Evolutionary conservation across 371 early-diverging fungal genomes (phyloP).

Genomic region (Haplosporangium sp.): DNA sequence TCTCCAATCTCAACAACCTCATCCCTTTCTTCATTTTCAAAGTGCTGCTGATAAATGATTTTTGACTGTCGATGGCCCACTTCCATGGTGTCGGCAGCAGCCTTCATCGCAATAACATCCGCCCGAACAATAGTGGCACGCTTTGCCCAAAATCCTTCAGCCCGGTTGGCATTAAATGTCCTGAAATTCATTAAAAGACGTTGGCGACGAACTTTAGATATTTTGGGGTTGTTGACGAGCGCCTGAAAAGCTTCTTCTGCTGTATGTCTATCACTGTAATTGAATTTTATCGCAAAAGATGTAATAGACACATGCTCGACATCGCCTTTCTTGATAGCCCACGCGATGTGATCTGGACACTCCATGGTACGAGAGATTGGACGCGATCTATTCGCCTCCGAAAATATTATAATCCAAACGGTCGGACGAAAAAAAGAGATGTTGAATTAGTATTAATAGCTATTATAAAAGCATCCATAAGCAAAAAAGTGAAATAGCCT

Average conservation of each 20-base stretch:
- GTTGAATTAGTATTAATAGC: too few species aligned
- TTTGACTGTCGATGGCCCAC: conserved; percentile 21
- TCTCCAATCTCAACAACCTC: too few species aligned
- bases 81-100: conserved; percentile 20
- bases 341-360: too few species aligned
- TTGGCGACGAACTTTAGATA: conserved; percentile 10
- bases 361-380: too few species aligned
- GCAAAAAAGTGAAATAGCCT: too few species aligned
- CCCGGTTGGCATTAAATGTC: conserved; percentile 18
- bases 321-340: conserved; percentile 14
- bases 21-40: background rate
- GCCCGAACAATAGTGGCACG: conserved; percentile 21
- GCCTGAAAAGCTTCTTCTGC: conserved; percentile 11
- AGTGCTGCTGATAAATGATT: conserved; percentile 6
- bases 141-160: conserved; percentile 17
- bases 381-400: too few species aligned
- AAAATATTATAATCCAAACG: too few species aligned
- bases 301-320: conserved; percentile 23
- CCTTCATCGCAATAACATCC: conserved; percentile 22
- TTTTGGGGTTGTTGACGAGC: conserved; percentile 11
- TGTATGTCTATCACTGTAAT: conserved; percentile 16
- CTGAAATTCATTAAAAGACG: conserved; percentile 6
- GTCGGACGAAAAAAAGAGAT: too few species aligned
- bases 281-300: conserved; percentile 13
- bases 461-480: too few species aligned